Conservation (phyloP, 2,329 filamentous ascomycete species). For the Fusarium pininemorale region DNA sequence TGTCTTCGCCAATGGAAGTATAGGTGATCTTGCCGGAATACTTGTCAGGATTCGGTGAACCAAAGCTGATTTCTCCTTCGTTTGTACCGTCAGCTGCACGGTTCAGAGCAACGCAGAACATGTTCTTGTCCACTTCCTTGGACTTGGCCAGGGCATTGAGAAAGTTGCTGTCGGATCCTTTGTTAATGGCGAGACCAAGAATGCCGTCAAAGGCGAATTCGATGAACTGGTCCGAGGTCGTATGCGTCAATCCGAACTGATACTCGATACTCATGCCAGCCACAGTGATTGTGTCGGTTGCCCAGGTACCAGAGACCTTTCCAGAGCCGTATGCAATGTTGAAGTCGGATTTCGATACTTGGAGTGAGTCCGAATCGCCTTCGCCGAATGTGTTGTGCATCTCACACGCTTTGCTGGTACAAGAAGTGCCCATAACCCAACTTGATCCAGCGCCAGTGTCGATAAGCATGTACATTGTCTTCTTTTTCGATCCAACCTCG, state of each 20-base stretch:
- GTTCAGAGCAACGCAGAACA: slow-evolving; percentile 77
- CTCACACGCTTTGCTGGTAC: slow-evolving; percentile 71
- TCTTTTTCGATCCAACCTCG: slow-evolving; percentile 63
- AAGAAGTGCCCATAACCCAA: slow-evolving; percentile 83
- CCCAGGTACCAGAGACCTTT: slow-evolving; percentile 72
- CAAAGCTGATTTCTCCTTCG: slow-evolving; percentile 82
- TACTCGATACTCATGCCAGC: slow-evolving; percentile 71
- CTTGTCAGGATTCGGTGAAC: slow-evolving; percentile 71
- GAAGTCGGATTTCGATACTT: slow-evolving; percentile 64
- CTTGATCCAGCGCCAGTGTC: slow-evolving; percentile 77
- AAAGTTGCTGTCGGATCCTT: slow-evolving; percentile 70
- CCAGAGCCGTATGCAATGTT: slow-evolving; percentile 81
- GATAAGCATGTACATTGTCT: slow-evolving; percentile 68
- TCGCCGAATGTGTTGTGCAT: slow-evolving; percentile 76
- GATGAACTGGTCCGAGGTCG: slow-evolving; percentile 77
- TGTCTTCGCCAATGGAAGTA: slow-evolving; percentile 60
- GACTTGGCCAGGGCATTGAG: slow-evolving; percentile 68
- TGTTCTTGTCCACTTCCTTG: slow-evolving; percentile 67
- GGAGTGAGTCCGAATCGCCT: slow-evolving; percentile 70
- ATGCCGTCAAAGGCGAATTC: slow-evolving; percentile 90
- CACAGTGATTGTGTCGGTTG: slow-evolving; percentile 72
- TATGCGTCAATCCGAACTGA: slow-evolving; percentile 76
- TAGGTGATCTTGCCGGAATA: slow-evolving; percentile 77
- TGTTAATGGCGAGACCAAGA: slow-evolving; percentile 75
- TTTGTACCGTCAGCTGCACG: slow-evolving; percentile 72